A percentile compares a stretch with the other conserved stretches of the same genome.
These are phyloP conservation scores for Paspalum vaginatum DNA, from an alignment of 176 grass and related monocot species.

Conservation along the genomic window DNA sequence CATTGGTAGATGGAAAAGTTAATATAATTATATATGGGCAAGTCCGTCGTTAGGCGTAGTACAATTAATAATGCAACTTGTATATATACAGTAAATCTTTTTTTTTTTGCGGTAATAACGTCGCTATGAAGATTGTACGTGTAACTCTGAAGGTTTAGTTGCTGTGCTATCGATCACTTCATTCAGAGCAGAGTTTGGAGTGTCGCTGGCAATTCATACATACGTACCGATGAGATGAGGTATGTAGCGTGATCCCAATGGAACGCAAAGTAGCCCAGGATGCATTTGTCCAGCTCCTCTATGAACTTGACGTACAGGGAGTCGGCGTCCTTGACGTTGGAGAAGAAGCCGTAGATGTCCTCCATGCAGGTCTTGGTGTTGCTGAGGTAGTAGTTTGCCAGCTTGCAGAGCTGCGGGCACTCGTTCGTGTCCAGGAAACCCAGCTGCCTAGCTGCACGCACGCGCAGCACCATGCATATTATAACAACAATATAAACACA, in stretches of 20 bases:
- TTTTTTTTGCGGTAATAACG: background rate
- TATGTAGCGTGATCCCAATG: slow-evolving; percentile 72
- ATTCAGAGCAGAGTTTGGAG: too few species aligned
- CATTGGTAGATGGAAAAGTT: background rate
- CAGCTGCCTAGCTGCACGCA: slow-evolving; percentile 75
- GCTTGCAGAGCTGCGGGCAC: slow-evolving; percentile 69
- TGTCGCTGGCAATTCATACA: too few species aligned
- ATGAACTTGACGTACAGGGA: slow-evolving; percentile 65
- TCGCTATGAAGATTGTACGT: too few species aligned
- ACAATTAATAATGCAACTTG: background rate
- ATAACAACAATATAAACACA: too few species aligned
- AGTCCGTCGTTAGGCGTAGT: background rate
- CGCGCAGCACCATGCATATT: too few species aligned
- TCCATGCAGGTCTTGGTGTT: slow-evolving; percentile 57
- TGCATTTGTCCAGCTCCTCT: slow-evolving; percentile 85
- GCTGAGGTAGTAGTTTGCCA: slow-evolving; percentile 75
- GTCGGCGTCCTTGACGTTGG: slow-evolving; percentile 34
- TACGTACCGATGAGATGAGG: slow-evolving; percentile 62
- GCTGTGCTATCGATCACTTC: background rate
- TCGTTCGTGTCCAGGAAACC: slow-evolving; percentile 59
- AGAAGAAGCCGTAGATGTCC: slow-evolving; percentile 63
- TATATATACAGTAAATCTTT: too few species aligned
- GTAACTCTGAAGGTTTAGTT: too few species aligned
- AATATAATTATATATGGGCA: background rate
- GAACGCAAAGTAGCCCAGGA: slow-evolving; percentile 75